phyloP scores from a whole-genome alignment of 495 filamentous ascomycete genomes.

The Jackrogersella minutella region DNA sequence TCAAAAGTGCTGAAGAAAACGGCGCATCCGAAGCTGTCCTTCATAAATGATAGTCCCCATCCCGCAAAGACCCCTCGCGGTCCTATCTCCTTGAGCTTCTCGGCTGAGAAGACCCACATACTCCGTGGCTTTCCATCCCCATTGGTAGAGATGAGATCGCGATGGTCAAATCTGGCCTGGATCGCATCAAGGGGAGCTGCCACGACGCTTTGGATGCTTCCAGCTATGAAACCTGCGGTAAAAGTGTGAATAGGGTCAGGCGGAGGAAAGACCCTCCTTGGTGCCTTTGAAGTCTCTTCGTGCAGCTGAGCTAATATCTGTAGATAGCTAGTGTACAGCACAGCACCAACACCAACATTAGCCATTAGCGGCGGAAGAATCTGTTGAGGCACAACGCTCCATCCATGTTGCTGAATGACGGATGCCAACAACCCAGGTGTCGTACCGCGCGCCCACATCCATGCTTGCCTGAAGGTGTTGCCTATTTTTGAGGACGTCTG shows the following conservation, averaged over 20 bases:
- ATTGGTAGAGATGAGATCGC: conserved; percentile 70
- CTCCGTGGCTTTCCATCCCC: conserved; percentile 63
- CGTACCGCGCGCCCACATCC: conserved; percentile 71
- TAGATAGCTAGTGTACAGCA: conserved; percentile 88
- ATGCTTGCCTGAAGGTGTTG: conserved; percentile 52
- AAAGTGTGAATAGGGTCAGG: conserved; percentile 72
- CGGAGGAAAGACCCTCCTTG: conserved; percentile 78
- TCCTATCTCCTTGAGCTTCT: conserved; percentile 82
- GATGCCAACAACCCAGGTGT: conserved; percentile 82
- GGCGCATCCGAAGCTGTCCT: conserved; percentile 82
- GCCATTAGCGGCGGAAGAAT: conserved; percentile 85
- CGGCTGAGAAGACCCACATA: conserved; percentile 81
- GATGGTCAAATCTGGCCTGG: conserved; percentile 77
- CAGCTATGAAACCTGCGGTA: conserved; percentile 77
- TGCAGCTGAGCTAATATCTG: conserved; percentile 78
- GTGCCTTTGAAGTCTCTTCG: conserved; percentile 71
- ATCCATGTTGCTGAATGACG: conserved; percentile 80
- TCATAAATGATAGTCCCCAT: conserved; percentile 77
- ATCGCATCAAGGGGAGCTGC: conserved; percentile 91
- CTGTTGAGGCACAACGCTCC: conserved; percentile 88
- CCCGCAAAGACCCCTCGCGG: conserved; percentile 83
- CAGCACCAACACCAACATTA: conserved; percentile 83
- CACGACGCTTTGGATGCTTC: conserved; percentile 77
- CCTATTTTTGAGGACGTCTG: conserved; percentile 34
- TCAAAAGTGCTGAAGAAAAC: conserved; percentile 89